Evolutionary conservation across 2,329 filamentous ascomycete genomes (phyloP).

Genomic region (Torrubiella hemipterigena): DNA sequence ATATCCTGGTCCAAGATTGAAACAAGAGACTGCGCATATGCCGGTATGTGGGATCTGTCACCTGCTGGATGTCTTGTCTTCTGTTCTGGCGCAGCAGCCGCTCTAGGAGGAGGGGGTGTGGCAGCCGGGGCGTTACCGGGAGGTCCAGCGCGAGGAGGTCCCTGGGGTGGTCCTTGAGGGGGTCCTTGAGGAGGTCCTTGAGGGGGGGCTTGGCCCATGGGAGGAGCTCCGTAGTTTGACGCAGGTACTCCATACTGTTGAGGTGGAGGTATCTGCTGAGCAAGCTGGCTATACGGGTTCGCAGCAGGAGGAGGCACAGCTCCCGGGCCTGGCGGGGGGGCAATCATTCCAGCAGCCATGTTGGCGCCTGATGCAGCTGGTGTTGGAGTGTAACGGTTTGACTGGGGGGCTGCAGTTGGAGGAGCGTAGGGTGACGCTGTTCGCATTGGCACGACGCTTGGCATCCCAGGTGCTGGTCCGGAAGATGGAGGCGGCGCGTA

Average conservation of each 20-base stretch:
- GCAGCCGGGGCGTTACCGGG: conserved; percentile 17
- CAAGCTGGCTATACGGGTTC: conserved; percentile 26
- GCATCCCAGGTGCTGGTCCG: conserved; percentile 47
- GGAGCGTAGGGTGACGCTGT: conserved; percentile 79
- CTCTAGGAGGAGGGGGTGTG: conserved; percentile 31
- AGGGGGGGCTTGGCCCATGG: conserved; percentile 29
- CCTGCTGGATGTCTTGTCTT: conserved; percentile 64
- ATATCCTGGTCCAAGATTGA: conserved; percentile 76
- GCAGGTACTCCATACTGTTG: conserved; percentile 25
- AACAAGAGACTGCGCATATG: conserved; percentile 62
- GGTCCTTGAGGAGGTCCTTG: conserved; percentile 30
- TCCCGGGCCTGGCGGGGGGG: conserved; percentile 27
- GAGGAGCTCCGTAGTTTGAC: conserved; percentile 28
- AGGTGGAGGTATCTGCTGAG: conserved; percentile 13
- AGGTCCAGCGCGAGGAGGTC: conserved; percentile 19
- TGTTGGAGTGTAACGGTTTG: conserved; percentile 64
- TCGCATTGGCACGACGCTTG: conserved; percentile 54
- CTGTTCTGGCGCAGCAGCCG: conserved; percentile 35
- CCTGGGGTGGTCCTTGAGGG: conserved; percentile 22
- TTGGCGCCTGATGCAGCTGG: conserved; percentile 42
- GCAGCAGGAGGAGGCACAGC: conserved; percentile 29
- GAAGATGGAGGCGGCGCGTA: conserved; percentile 41
- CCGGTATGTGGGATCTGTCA: conserved; percentile 81
- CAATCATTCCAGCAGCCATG: conserved; percentile 27
- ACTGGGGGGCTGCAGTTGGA: conserved; percentile 54